Evolutionary conservation across 2,329 filamentous ascomycete genomes (phyloP), one percentile per base, ranked within the genome.

Genomic region (Chrysosporium keratinophilum): DNA sequence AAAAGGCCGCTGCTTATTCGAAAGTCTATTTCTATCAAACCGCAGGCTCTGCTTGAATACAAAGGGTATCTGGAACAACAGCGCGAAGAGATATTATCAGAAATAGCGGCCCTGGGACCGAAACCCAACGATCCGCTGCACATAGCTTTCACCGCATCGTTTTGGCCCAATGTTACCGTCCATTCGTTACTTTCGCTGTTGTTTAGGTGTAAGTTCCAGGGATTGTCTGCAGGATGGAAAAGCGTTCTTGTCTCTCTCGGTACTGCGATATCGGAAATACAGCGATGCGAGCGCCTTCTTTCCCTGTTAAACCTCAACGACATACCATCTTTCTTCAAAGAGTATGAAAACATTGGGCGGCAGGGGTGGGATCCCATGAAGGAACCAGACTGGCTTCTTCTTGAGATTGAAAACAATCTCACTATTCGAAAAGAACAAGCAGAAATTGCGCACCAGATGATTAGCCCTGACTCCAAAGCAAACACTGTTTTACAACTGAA

Each of bases 331-430:
- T 50, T 50, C 15, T 63, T 17, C 58, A 59, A 34, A 68, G 77
- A 56, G 56, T 74, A 19, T 0, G 52, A 56, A 0, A 82, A 82
- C 53, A 14, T 58, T 0, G 82, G 81, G 0, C 80, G 83, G 56
- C 58, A 61, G 1, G 78, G 76, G 9, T 87, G 82, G 80, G 59
- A 75, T 5, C 75, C 77, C 0, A 9, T 62, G 0, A 56, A 77
- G 0, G 67, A 71, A 37, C 81, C 83, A 0, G 83, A 87, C 19
- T 81, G 73, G 56, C 68, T 88, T 0, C 66, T 88, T 0, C 56
- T 88, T 0, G 83, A 88, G 62, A 69, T 83, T 0, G 83, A 88
- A 51, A 80, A 74, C 34, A 74, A 76, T 0, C 71, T 88, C 1
- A 61, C 81, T 7, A 81, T 88, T 7, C 76, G 85, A 0, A 62